Percentiles rank a stretch among this genome's conserved stretches.
Conservation (phyloP, 768 basidiomycete genomes). For the Rhodotorula diobovata region DNA sequence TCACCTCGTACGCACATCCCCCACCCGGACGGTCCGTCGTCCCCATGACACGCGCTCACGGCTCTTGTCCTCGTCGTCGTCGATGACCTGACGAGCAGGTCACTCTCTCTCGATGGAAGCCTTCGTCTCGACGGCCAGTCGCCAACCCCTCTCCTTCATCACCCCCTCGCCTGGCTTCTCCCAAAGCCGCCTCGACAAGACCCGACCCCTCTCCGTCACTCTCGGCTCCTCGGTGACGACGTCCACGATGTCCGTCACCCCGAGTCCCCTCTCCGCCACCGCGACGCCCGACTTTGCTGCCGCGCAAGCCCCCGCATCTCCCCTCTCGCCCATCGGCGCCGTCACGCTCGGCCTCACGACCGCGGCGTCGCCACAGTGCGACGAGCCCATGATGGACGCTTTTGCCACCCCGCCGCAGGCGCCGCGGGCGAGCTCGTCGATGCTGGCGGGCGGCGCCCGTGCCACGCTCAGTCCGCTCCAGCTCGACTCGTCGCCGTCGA, state of each 20-base stretch:
- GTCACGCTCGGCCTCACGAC: not conserved
- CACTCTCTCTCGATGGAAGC: constrained; percentile 4
- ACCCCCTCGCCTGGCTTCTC: constrained; percentile 15
- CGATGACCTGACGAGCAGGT: not conserved
- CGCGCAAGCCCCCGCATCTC: not conserved
- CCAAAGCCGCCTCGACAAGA: constrained; percentile 24
- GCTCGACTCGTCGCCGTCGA: constrained; percentile 10
- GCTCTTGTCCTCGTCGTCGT: not conserved
- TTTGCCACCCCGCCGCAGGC: constrained; percentile 29
- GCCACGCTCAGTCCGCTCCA: not conserved
- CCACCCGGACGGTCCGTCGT: not conserved
- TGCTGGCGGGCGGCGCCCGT: not conserved
- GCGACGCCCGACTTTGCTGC: too few relatives aligned
- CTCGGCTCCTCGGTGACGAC: not conserved
- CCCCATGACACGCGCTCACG: not conserved
- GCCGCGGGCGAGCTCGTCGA: not conserved
- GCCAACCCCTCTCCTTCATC: constrained; percentile 22
- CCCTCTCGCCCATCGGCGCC: constrained; percentile 1
- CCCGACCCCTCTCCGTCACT: constrained; percentile 3
- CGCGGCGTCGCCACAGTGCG: not conserved
- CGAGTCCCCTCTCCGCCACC: not conserved
- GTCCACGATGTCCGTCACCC: not conserved
- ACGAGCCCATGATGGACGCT: constrained; percentile 25
- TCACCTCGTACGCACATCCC: constrained; percentile 9
- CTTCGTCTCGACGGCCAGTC: not conserved